Base-by-base conservation (phyloP, 768 basidiomycete species). In the Tulasnella sp. region DNA sequence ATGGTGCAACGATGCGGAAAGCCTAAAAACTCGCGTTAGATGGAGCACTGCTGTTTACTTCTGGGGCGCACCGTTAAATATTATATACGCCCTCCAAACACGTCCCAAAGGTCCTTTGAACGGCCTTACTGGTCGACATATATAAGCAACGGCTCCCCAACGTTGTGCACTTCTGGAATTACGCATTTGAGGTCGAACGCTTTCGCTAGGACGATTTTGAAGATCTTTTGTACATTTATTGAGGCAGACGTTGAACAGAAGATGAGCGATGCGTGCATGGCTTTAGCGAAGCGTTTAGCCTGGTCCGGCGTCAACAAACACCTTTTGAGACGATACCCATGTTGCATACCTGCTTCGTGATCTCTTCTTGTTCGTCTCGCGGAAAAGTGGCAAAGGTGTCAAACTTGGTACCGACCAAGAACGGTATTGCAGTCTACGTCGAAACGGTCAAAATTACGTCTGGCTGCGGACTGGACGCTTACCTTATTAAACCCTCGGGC, bases 171-270 rank as follows among this genome's bases (percentile, higher is more conserved):
- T 73, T 98, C 94, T 25, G 93, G 92, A 64, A 97, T 93, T 64
- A 93, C 90, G 67, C 93, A 97, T 79, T 98, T 98, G 63, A 98
- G 79, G 72, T 98, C 96, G 66, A 98, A 98, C 31, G 93, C 92
- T 63, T 98, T 94, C 46, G 90, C 87, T 49, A 94, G 78, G 42
- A 94, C 90, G 69, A 96, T 96, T 76, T 96, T 93, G 81, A 94
- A 94, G 63, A 94, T 94, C 76, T 99, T 99, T 75, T 99, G 96
- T 54, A 99, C 94, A 71, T 99, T 99, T 75, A 98, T 96, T 60
- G 93, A 93, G 62, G 94, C 93, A 46, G 90, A 89, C 46, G 96
- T 99, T 49, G 94, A 97, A 73, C 94, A 99, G 72, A 98, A 99
- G 69, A 99, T 96, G 59, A 99, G 73, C n/a, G 93, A 94, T 15